phyloP scores from a whole-genome alignment of 495 filamentous ascomycete species.

The Trichoderma asperelloides region DNA sequence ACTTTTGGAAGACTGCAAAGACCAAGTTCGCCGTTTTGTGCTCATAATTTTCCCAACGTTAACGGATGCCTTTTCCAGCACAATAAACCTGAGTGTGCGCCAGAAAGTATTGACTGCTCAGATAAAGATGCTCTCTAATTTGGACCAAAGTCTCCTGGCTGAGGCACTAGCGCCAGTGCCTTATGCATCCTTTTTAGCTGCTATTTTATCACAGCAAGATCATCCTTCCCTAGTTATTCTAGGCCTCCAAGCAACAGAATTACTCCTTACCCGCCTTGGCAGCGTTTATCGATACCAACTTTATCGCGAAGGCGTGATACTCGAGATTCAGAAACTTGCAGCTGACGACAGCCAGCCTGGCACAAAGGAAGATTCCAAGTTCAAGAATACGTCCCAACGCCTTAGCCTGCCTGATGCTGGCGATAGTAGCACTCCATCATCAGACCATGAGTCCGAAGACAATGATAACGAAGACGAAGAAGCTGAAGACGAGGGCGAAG shows the following conservation, averaged over 20 bases:
- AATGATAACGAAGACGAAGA: slow-evolving; percentile 42
- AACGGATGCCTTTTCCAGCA: slow-evolving; percentile 96
- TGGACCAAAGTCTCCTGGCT: slow-evolving; percentile 73
- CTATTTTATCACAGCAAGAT: slow-evolving; percentile 94
- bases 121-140: slow-evolving; percentile 95
- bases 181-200: slow-evolving; percentile 93
- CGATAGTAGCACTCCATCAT: slow-evolving; percentile 8
- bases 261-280: slow-evolving; percentile 74
- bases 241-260: slow-evolving; percentile 79
- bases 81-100: slow-evolving; percentile 94
- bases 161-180: slow-evolving; percentile 85
- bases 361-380: slow-evolving; percentile 6
- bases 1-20: slow-evolving; percentile 68
- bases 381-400: not conserved
- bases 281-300: slow-evolving; percentile 92
- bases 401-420: not conserved
- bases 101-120: slow-evolving; percentile 94
- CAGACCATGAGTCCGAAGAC: slow-evolving; percentile 35
- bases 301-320: slow-evolving; percentile 92
- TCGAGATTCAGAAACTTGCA: slow-evolving; percentile 77
- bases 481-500: slow-evolving; percentile 50
- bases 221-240: slow-evolving; percentile 77
- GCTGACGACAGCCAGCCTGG: slow-evolving; percentile 14
- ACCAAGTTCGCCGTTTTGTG: slow-evolving; percentile 83
- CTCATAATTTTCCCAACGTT: slow-evolving; percentile 93